Evolutionary conservation across 495 filamentous ascomycete genomes (phyloP).

Genomic region (Jackrogersella multiformis): DNA sequence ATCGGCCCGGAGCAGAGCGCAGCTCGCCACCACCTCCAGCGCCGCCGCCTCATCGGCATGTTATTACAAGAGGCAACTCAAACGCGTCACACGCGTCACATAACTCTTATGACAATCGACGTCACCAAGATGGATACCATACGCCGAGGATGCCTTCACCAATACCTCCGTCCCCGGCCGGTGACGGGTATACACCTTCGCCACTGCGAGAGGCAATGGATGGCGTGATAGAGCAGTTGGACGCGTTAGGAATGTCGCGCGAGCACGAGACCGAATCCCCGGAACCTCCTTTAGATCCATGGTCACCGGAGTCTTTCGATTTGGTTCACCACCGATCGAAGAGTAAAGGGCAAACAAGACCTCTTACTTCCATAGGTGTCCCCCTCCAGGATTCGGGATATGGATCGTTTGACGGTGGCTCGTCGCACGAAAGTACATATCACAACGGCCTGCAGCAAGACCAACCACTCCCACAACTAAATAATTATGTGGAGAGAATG

Average conservation of each 20-base stretch:
- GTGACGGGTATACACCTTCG: conserved; percentile 81
- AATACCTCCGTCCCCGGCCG: conserved; percentile 68
- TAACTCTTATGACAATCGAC: conserved; percentile 47
- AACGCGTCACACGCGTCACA: conserved; percentile 49
- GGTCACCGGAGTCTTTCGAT: conserved; percentile 92
- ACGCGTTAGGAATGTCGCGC: conserved; percentile 76
- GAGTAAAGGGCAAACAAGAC: conserved; percentile 56
- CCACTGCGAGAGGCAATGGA: conserved; percentile 95
- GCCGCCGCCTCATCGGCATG: conserved; percentile 63
- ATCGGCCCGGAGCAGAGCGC: conserved; percentile 49
- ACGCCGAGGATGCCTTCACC: conserved; percentile 64
- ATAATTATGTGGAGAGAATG: conserved; percentile 89
- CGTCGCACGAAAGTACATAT: conserved; percentile 50
- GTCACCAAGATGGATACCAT: conserved; percentile 52
- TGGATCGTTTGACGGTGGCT: conserved; percentile 59
- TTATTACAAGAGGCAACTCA: conserved; percentile 40
- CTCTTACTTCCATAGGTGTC: conserved; percentile 78
- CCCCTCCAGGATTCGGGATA: conserved; percentile 64
- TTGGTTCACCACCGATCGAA: conserved; percentile 59
- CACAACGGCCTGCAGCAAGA: conserved; percentile 60
- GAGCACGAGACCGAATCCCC: conserved; percentile 61
- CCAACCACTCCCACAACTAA: conserved; percentile 70
- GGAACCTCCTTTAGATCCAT: conserved; percentile 73
- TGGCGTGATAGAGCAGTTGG: conserved; percentile 94
- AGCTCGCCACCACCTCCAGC: conserved; percentile 62